phyloP scores from a whole-genome alignment of 495 filamentous ascomycete species.

The Aspergillus baeticus region DNA sequence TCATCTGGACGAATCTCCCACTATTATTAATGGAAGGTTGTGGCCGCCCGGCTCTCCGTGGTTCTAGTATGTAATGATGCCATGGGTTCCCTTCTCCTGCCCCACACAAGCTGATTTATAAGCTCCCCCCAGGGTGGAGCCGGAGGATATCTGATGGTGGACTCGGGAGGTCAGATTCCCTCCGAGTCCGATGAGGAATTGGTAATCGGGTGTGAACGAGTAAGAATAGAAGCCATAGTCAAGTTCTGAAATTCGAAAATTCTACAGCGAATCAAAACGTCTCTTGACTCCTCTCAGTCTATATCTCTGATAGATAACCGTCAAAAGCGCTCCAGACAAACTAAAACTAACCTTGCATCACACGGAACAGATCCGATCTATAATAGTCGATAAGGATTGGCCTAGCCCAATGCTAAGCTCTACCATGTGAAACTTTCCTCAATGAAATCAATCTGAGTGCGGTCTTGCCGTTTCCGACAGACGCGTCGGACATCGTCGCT shows the following conservation, averaged over 20 bases:
- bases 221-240: not conserved
- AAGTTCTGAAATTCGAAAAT: not conserved
- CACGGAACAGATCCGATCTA: not conserved
- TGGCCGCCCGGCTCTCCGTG: not conserved
- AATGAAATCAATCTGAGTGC: conserved; percentile 71
- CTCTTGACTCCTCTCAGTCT: not conserved
- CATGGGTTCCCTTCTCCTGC: not conserved
- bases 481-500: conserved; percentile 80
- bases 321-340: not conserved
- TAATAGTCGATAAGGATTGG: not conserved
- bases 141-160: too few species aligned
- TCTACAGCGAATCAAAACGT: conserved; percentile 7
- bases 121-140: conserved; percentile 1
- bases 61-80: conserved; percentile 5
- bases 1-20: not conserved
- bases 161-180: too few species aligned
- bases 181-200: too few species aligned
- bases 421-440: conserved; percentile 93
- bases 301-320: not conserved
- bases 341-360: not conserved
- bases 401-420: not conserved
- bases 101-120: conserved; percentile 17
- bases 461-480: conserved; percentile 62
- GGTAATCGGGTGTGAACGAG: too few species aligned
- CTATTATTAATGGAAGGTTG: conserved; percentile 1